Evolutionary conservation across 139 green algal genomes (phyloP), one percentile per base, ranked within the genome.

Genomic region (Chlamydomonas sphaeroides): DNA sequence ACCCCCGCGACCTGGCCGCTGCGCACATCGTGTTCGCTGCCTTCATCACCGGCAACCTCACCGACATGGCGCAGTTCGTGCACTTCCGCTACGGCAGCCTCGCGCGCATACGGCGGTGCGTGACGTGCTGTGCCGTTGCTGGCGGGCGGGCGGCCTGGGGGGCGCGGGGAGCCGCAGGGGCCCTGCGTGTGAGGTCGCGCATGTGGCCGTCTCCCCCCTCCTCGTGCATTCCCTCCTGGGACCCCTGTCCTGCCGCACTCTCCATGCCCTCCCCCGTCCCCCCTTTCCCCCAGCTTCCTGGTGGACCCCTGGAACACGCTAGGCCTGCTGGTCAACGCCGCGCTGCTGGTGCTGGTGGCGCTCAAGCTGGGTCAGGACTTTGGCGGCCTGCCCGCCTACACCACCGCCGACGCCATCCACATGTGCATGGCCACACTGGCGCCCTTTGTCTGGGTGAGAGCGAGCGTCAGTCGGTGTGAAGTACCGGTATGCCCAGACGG

Each of bases 391-490:
- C 21, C 61, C 38, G 62, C 75, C 11, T 74, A 66, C 61, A 3
- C 56, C 11, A 32, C 30, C 17, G 45, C 26, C 7, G 69, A 78
- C 33, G 59, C 51, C 6, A n/a, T 79, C 5, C 68, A 79, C 69
- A 53, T 85, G 79, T 79, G 41, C 61, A 65, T 82, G 38, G 75
- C 71, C 38, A 62, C 45, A 0, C 6, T 82, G 63, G 71, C 81
- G 30, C 38, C 78, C 36, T 71, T 82, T 18, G 81, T 86, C 51
- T 86, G 81, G 81, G 62, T 84, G 65, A 83, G 76, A 70, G 73
- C 8, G 32, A 5, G 69, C 11, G n/a, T n/a, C n/a, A n/a, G n/a
- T n/a, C n/a, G n/a, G n/a, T n/a, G n/a, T n/a, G n/a, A n/a, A n/a
- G n/a, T n/a, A n/a, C n/a, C n/a, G n/a, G n/a, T n/a, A n/a, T n/a